Evolutionary conservation across 139 green algal genomes (phyloP).

Genomic region (Ettlia oleoabundans): DNA sequence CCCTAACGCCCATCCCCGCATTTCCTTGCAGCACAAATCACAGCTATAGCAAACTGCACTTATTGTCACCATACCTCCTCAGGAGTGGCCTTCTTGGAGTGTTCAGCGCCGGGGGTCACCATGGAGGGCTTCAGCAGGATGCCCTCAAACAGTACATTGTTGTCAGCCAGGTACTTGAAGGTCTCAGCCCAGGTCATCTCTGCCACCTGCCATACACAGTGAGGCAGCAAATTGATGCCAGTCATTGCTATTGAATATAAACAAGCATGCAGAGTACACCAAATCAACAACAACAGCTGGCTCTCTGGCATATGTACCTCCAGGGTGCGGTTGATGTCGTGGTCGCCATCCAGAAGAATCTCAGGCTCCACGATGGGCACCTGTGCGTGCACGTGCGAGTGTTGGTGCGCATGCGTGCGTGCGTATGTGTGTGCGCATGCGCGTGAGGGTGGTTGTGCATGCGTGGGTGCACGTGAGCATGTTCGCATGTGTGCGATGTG

Average conservation of each 20-base stretch:
- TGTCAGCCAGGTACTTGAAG: slow-evolving; percentile 99
- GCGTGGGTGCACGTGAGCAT: too few relatives aligned
- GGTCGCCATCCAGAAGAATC: slow-evolving; percentile 96
- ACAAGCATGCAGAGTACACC: slow-evolving; percentile 15
- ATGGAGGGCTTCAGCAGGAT: slow-evolving; percentile 99
- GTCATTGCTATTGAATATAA: not conserved
- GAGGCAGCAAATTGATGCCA: not conserved
- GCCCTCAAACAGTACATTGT: slow-evolving; percentile 98
- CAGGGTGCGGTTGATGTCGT: slow-evolving; percentile 89
- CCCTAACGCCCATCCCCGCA: not conserved
- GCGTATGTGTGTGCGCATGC: not conserved
- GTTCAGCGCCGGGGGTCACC: slow-evolving; percentile 98
- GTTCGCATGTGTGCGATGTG: too few relatives aligned
- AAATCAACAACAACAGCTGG: slow-evolving; percentile 3
- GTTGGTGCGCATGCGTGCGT: not conserved
- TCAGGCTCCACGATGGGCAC: slow-evolving; percentile 99
- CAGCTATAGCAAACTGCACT: too few relatives aligned
- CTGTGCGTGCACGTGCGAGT: not conserved
- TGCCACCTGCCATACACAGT: slow-evolving; percentile 65
- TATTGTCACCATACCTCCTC: slow-evolving; percentile 92
- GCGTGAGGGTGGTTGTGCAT: too few relatives aligned
- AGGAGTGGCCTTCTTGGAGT: slow-evolving; percentile 69
- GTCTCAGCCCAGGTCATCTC: slow-evolving; percentile 93
- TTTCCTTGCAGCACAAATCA: slow-evolving; percentile 84
- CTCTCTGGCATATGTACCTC: slow-evolving; percentile 41